Conservation (phyloP, 257 asterid species). For the Fraxinus americana region DNA sequence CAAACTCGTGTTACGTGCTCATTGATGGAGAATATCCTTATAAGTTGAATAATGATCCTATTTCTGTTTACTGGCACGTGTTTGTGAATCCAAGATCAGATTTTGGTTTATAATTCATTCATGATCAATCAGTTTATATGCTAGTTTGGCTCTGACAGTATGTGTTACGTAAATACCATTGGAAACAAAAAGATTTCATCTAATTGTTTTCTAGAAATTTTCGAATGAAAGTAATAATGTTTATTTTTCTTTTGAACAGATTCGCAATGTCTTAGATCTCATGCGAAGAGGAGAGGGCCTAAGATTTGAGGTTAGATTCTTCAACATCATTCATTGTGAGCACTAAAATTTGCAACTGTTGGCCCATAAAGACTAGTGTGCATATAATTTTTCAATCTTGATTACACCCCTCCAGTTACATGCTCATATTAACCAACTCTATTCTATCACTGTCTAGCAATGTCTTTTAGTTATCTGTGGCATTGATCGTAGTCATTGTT, state of each 20-base stretch:
- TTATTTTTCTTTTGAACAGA: slow-evolving; percentile 48
- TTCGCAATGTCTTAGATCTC: slow-evolving; percentile 89
- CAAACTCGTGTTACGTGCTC: not conserved
- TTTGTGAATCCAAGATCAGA: not conserved
- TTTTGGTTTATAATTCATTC: not conserved
- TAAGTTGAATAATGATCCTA: not conserved
- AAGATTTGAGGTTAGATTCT: slow-evolving; percentile 77
- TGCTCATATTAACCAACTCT: not conserved
- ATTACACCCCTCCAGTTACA: not conserved
- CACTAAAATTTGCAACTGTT: not conserved
- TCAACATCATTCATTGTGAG: not conserved
- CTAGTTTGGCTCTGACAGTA: not conserved
- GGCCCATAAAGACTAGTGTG: not conserved
- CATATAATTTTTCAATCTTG: not conserved
- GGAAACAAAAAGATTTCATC: not conserved
- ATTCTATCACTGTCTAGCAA: not conserved
- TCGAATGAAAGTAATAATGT: not conserved
- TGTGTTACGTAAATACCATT: not conserved
- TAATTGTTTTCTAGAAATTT: not conserved
- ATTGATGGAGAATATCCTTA: not conserved
- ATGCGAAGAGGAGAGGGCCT: slow-evolving; percentile 93
- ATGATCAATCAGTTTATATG: not conserved
- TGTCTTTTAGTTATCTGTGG: not conserved
- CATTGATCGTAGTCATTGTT: not conserved
- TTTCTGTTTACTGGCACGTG: not conserved